Evolutionary conservation across 2,329 filamentous ascomycete species (phyloP).

Genomic region (Lasiodiplodia gonubiensis): DNA sequence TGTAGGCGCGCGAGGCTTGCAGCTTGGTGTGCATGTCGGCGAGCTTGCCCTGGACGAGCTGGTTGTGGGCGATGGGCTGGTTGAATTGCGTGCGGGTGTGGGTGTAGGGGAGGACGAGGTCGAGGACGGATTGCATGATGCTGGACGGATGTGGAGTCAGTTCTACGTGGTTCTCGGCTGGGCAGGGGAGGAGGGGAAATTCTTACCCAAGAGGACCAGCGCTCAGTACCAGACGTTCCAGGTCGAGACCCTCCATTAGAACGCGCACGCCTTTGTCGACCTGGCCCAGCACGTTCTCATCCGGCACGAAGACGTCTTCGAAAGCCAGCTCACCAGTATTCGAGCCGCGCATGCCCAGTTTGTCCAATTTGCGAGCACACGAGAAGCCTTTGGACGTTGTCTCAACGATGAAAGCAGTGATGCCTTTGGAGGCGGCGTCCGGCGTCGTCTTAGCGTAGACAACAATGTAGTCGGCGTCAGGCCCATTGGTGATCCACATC

Average conservation of each 20-base stretch:
- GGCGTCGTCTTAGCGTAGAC: constrained; percentile 97
- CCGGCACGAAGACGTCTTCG: constrained; percentile 86
- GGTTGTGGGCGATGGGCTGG: constrained; percentile 84
- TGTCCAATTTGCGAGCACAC: constrained; percentile 90
- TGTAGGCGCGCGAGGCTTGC: constrained; percentile 83
- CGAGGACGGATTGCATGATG: constrained; percentile 90
- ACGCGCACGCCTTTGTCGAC: constrained; percentile 85
- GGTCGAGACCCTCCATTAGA: constrained; percentile 93
- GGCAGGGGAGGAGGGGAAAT: background rate
- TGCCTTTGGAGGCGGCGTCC: constrained; percentile 80
- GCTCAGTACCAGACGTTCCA: constrained; percentile 89
- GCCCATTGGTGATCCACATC: constrained; percentile 99
- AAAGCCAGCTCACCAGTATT: constrained; percentile 96
- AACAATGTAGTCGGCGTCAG: constrained; percentile 88
- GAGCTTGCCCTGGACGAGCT: constrained; percentile 89
- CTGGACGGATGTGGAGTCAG: constrained; percentile 39
- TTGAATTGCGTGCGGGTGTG: constrained; percentile 91
- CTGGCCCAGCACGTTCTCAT: constrained; percentile 77
- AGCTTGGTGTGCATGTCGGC: constrained; percentile 98
- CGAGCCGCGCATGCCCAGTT: constrained; percentile 96
- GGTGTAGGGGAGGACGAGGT: constrained; percentile 84
- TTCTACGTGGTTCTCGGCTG: background rate
- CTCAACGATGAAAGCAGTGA: constrained; percentile 92
- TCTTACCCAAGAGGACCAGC: constrained; percentile 79
- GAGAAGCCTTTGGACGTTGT: constrained; percentile 76